Base-by-base conservation (phyloP, 768 basidiomycete genomes). In the Pholiota molesta region DNA sequence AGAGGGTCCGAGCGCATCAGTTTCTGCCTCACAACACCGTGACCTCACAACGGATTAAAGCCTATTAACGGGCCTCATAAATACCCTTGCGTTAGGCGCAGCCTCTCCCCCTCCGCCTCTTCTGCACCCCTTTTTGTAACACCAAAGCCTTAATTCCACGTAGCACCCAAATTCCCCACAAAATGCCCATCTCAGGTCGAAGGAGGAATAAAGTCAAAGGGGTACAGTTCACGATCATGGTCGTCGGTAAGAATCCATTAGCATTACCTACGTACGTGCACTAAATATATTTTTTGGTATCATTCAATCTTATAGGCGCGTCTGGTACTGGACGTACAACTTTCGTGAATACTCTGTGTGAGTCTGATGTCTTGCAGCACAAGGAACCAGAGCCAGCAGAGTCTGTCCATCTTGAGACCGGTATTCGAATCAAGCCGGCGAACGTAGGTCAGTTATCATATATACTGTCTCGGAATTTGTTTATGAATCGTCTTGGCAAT, bases 311-410 rank as follows among this genome's bases (percentile, higher is more conserved):
- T 54, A 40, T 67, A 95, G 94, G 94, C 73, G 89, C 90, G 62
- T 93, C 92, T 68, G 94, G 94, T 44, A 92, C 91, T 55, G 91
- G 91, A 26, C 84, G 92, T 57, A 95, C 93, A 45, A 95, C 94
- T 40, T 95, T 96, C 69, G 91, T 96, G 71, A 96, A 96, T 79
- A 95, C 94, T 44, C 86, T 96, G 47, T 92, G 91, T 76, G 93
- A 95, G 74, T 83, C 86, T 5, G 85, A 89, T 64, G 88, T 94
- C 26, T 79, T 94, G 57, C 66, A 77, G 4, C 92, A 93, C 80
- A 89, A 90, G 73, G 77, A 83, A 40, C 79, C 77, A 58, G 85
- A 87, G 66, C 79, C 76, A 61, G 88, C 93, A 14, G 85, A 87
- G 67, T 79, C 80, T 26, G 90, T 92, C n/a, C 89, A 93, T 72